Evolutionary conservation across 345 rosid species (phyloP).

Genomic region (Populus davidiana): DNA sequence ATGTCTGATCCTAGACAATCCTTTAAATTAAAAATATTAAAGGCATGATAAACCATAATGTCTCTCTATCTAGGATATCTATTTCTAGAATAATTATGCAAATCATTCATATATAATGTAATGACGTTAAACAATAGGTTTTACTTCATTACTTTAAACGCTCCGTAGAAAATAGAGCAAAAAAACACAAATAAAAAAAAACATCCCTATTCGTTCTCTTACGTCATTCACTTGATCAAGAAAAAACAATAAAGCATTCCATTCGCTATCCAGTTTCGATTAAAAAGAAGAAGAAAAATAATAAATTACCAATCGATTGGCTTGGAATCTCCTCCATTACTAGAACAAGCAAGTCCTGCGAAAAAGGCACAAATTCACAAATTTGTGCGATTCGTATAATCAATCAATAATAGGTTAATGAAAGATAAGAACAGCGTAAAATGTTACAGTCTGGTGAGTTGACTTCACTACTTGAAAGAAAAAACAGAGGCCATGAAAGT

Average conservation of each 20-base stretch:
- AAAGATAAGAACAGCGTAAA: neutral
- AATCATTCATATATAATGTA: no score
- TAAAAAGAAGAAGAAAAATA: neutral
- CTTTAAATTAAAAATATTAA: no score
- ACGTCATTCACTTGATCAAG: neutral
- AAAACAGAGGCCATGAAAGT: neutral
- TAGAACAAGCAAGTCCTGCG: neutral
- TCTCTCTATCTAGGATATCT: no score
- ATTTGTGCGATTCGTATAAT: neutral
- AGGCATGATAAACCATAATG: no score
- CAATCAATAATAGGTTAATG: neutral
- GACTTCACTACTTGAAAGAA: neutral
- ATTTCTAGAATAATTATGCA: no score
- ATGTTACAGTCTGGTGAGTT: neutral
- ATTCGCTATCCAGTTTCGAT: neutral
- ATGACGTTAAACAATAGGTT: neutral
- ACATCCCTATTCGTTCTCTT: neutral
- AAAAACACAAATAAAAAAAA: no score
- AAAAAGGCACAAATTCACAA: neutral
- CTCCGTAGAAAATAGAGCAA: neutral
- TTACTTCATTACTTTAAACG: neutral
- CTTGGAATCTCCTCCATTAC: slow-evolving; percentile 53
- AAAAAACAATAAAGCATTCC: neutral
- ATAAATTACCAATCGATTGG: slow-evolving; percentile 37
- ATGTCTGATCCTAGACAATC: no score